phyloP scores from a whole-genome alignment of 2,329 filamentous ascomycete species.

The Fusarium pseudograminearum region DNA sequence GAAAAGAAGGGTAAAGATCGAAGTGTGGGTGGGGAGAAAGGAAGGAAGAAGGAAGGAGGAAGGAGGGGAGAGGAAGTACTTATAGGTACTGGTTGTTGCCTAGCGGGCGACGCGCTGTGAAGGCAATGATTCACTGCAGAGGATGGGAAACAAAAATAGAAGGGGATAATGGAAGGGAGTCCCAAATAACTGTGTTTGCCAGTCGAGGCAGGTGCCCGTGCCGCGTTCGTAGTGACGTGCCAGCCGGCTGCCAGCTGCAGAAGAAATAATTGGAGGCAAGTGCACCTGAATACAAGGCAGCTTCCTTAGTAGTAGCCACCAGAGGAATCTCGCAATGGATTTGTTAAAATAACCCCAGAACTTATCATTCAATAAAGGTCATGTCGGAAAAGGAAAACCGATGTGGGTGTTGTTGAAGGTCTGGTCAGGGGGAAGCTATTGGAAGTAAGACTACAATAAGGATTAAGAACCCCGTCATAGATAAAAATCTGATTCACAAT shows the following conservation, averaged over 20 bases:
- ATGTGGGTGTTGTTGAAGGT: not conserved
- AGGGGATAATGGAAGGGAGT: not conserved
- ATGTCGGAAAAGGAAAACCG: not conserved
- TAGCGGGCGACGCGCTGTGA: not conserved
- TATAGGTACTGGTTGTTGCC: slow-evolving; percentile 3
- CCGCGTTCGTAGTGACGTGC: slow-evolving; percentile 8
- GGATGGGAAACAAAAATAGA: not conserved
- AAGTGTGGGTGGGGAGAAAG: slow-evolving; percentile 6
- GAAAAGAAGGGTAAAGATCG: not conserved
- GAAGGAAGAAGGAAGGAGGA: slow-evolving; percentile 1
- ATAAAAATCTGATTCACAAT: not conserved
- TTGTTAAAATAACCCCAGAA: not conserved
- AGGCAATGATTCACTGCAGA: slow-evolving; percentile 17
- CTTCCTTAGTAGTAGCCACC: too few relatives aligned
- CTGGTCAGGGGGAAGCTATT: not conserved
- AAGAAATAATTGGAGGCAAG: not conserved
- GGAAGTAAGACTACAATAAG: not conserved
- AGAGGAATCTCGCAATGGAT: not conserved
- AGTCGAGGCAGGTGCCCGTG: slow-evolving; percentile 22
- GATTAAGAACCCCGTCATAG: not conserved
- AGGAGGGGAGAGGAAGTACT: slow-evolving; percentile 7
- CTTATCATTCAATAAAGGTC: not conserved
- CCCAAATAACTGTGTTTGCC: not conserved
- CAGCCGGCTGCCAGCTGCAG: slow-evolving; percentile 2
- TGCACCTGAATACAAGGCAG: not conserved